These are phyloP conservation scores for Fraxinus baroniana DNA, from an alignment of 305 asterid genomes.

Conservation along the genomic window DNA sequence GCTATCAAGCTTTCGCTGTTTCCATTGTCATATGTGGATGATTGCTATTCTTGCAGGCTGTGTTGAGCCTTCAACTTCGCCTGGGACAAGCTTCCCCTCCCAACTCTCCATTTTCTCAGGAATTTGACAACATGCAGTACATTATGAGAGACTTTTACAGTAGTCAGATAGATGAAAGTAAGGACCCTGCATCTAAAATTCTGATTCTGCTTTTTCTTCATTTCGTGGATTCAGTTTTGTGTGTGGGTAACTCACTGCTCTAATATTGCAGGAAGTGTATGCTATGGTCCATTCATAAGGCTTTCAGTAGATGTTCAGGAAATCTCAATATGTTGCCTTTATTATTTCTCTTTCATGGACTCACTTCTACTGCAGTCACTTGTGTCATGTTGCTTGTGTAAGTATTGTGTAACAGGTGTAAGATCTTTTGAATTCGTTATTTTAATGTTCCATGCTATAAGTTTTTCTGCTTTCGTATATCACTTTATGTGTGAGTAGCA, in stretches of 20 bases:
- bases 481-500: not conserved
- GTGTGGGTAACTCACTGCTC: slow-evolving; percentile 21
- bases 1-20: slow-evolving; percentile 12
- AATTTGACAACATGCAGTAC: slow-evolving; percentile 59
- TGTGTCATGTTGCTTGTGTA: slow-evolving; percentile 82
- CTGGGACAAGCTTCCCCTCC: slow-evolving; percentile 58
- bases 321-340: slow-evolving; percentile 77
- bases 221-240: slow-evolving; percentile 19
- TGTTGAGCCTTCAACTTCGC: slow-evolving; percentile 63
- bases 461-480: not conserved
- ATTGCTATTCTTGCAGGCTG: slow-evolving; percentile 61
- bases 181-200: slow-evolving; percentile 14
- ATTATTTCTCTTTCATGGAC: slow-evolving; percentile 68
- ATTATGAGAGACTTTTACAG: slow-evolving; percentile 52
- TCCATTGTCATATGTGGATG: slow-evolving; percentile 5
- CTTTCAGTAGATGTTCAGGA: slow-evolving; percentile 76
- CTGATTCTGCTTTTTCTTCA: slow-evolving; percentile 21
- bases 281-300: slow-evolving; percentile 79
- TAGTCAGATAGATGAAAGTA: slow-evolving; percentile 49
- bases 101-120: slow-evolving; percentile 46
- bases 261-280: slow-evolving; percentile 41
- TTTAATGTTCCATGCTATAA: not conserved
- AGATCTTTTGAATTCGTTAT: not conserved
- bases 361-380: slow-evolving; percentile 67
- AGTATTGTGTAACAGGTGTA: slow-evolving; percentile 32